Evolutionary conservation across 2,329 filamentous ascomycete species (phyloP), one percentile per base, ranked within the genome.

Genomic region (Claviceps humidiphila): DNA sequence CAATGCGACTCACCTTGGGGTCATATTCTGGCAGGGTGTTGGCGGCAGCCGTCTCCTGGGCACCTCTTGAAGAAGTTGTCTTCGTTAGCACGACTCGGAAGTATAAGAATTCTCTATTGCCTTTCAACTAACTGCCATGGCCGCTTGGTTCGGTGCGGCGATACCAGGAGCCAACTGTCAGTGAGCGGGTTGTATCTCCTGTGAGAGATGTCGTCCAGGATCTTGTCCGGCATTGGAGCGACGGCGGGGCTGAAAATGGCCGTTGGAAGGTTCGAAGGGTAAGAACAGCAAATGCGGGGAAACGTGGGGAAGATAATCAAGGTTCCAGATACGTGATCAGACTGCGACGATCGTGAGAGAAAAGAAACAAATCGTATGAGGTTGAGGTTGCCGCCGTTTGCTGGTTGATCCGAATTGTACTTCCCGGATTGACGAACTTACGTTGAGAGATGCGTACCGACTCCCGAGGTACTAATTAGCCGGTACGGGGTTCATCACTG

Each of bases 161-260:
- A 97, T 14, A 98, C 93, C 40, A 98, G 79, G 55, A 98, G 78
- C 85, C 90, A 95, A 56, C 85, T 89, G 56, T 88, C 89, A 58
- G 87, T 85, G 56, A 98, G 76, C 51, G 89, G 87, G 66, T 98
- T 98, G 69, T 86, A 97, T 66, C 93, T 85, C 62, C 93, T 79
- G 67, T 98, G 93, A 43, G 93, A 95, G 63, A 98, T 97, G 68
- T 98, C 91, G 74, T 97, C 84, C 49, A 98, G 82, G 49, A 91
- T 82, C 58, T 81, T 76, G 64, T 86, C 83, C 8, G 81, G 78
- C 85, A 89, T 90, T 59, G 49, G 16, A 24, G 11, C 34, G 55
- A 54, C n/a, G 38, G 38, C 16, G 22, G 16, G 26, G 47, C 17
- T 45, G 20, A 11, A 11, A 40, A n/a, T 20, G 8, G 17, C 16